Evolutionary conservation across 768 basidiomycete species (phyloP), one percentile per base, ranked within the genome.

Genomic region (Hortiboletus flavorubellus): DNA sequence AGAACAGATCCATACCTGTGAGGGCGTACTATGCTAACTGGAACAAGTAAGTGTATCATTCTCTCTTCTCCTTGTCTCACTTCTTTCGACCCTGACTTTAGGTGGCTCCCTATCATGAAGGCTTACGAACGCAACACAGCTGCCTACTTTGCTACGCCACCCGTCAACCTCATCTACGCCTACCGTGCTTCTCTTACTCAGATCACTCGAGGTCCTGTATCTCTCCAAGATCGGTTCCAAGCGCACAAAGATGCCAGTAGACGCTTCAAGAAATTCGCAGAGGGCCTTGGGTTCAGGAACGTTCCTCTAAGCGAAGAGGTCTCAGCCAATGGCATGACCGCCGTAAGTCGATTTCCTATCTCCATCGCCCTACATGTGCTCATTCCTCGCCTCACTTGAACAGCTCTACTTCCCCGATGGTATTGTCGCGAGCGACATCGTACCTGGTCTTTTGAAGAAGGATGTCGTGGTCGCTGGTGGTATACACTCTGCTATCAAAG

Each of bases 311-410:
- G 79, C 29, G 75, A 82, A 2, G 73, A 78, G 3, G 78, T 81
- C 54, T 80, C 88, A 16, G 95, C 97, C 4, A 96, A 95, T 66
- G 95, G 96, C 39, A 98, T 99, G 97, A 91, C 89, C 7, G 95
- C 94, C 40, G 85, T 91, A 64, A 59, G 76, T 66, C 39, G 12
- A 30, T 12, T 44, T 44, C 31, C 16, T 29, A 10, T 21, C 18
- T 9, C 29, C 4, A 14, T 5, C 29, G 16, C 23, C 31, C 21
- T 33, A 33, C 30, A 16, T 7, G 26, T 18, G 6, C 21, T 49
- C 47, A 51, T 29, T 12, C 8, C 3, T 51, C 18, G 5, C 29
- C 30, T 23, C 26, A 33, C n/a, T 39, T 50, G 39, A 54, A n/a
- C 58, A 87, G 80, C 67, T 93, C 48, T 94, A 91, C 72, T 90